phyloP scores from a whole-genome alignment of 2,329 filamentous ascomycete genomes.

The Cylindrodendrum hubeiense region DNA sequence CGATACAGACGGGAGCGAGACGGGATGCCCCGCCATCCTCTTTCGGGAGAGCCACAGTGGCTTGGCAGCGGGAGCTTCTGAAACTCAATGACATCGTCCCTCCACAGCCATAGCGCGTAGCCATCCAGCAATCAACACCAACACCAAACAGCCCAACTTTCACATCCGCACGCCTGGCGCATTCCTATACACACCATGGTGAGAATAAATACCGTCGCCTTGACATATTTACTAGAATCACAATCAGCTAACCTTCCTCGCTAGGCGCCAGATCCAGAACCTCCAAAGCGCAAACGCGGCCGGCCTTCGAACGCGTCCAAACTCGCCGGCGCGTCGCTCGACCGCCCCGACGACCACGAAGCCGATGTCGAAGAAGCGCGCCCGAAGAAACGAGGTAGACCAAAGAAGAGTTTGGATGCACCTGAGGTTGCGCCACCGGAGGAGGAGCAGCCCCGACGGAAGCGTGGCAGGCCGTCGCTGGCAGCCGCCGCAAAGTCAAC shows the following conservation, averaged over 20 bases:
- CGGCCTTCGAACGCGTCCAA: constrained; percentile 57
- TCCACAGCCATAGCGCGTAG: constrained; percentile 13
- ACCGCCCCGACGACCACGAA: constrained; percentile 38
- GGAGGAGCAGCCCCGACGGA: constrained; percentile 33
- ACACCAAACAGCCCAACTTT: constrained; percentile 5
- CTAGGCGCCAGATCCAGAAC: constrained; percentile 44
- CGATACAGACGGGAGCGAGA: background rate
- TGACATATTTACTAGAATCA: background rate
- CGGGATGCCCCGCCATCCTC: constrained; percentile 18
- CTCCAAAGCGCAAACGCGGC: constrained; percentile 58
- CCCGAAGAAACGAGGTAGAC: constrained; percentile 37
- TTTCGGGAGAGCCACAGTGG: constrained; percentile 24
- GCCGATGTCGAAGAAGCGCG: constrained; percentile 43
- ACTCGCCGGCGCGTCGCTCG: constrained; percentile 44
- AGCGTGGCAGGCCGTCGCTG: constrained; percentile 46
- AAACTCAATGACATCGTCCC: constrained; percentile 8
- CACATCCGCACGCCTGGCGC: background rate
- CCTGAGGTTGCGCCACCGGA: constrained; percentile 10
- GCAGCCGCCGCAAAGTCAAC: constrained; percentile 27
- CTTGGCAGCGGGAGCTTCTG: constrained; percentile 11
- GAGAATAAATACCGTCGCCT: background rate
- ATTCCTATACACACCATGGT: constrained; percentile 17
- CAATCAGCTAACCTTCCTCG: constrained; percentile 3
- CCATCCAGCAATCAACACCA: constrained; percentile 1
- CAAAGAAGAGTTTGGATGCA: constrained; percentile 28